A percentile compares a stretch with the other conserved stretches of the same genome.
Evolutionary conservation across 768 basidiomycete genomes (phyloP).

Genomic region (Suillus subaureus): DNA sequence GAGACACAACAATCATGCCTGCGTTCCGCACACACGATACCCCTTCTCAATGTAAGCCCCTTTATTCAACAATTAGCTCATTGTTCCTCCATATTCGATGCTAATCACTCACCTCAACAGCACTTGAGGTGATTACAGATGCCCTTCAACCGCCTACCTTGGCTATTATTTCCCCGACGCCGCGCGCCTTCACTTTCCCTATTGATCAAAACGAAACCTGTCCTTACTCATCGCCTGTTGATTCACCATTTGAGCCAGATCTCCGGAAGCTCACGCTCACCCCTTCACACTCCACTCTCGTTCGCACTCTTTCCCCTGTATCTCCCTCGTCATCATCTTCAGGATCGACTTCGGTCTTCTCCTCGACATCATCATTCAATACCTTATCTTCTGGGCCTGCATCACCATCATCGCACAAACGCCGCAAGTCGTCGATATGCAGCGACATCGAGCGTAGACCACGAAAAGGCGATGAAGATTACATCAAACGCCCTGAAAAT

Average conservation of each 20-base stretch:
- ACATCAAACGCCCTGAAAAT: conserved; percentile 83
- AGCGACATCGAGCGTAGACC: conserved; percentile 51
- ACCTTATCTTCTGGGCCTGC: conserved; percentile 33
- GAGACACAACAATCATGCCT: conserved; percentile 62
- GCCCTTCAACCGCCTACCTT: conserved; percentile 54
- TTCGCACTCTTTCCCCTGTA: conserved; percentile 46
- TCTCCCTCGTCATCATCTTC: conserved; percentile 30
- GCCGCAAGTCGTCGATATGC: conserved; percentile 52
- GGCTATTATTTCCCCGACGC: conserved; percentile 62
- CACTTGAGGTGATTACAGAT: conserved; percentile 78
- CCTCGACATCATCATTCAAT: conserved; percentile 40
- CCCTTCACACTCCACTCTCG: conserved; percentile 42
- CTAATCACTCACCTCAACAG: conserved; percentile 38
- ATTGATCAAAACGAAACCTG: conserved; percentile 43
- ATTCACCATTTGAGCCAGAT: conserved; percentile 76
- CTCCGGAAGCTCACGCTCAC: conserved; percentile 48
- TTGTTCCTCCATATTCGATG: conserved; percentile 8
- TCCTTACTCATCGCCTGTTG: conserved; percentile 67
- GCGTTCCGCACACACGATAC: conserved; percentile 79
- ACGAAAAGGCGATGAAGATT: conserved; percentile 76
- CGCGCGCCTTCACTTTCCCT: conserved; percentile 52
- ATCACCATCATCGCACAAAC: conserved; percentile 44
- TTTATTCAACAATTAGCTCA: conserved; percentile 1
- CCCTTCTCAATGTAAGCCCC: conserved; percentile 49
- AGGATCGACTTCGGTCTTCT: conserved; percentile 44